phyloP scores from a whole-genome alignment of 1,284 basidiomycete genomes.

The Pterulicium gracile region DNA sequence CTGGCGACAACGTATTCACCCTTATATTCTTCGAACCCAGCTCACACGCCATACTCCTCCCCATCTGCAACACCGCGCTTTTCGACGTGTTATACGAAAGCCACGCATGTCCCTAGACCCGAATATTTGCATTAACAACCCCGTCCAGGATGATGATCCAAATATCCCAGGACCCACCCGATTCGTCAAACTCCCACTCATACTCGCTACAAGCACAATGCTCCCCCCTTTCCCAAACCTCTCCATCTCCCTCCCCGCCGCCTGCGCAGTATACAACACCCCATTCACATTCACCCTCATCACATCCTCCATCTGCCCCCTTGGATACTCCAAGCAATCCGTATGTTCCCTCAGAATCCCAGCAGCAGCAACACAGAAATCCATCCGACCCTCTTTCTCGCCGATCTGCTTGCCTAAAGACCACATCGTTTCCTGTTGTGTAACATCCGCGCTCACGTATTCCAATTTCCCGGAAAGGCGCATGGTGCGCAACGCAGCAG shows the following conservation, averaged over 20 bases:
- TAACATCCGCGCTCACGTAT: slow-evolving; percentile 58
- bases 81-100: slow-evolving; percentile 77
- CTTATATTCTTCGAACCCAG: slow-evolving; percentile 61
- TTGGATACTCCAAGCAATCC: slow-evolving; percentile 63
- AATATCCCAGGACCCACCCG: slow-evolving; percentile 32
- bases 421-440: slow-evolving; percentile 50
- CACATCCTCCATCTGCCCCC: slow-evolving; percentile 62
- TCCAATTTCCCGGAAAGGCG: slow-evolving; percentile 48
- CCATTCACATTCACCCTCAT: slow-evolving; percentile 70
- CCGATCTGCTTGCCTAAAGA: slow-evolving; percentile 46
- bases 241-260: slow-evolving; percentile 67
- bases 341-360: slow-evolving; percentile 57
- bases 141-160: not conserved
- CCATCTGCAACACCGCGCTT: slow-evolving; percentile 75
- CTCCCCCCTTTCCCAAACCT: slow-evolving; percentile 65
- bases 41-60: slow-evolving; percentile 77
- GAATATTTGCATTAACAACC: slow-evolving; percentile 9
- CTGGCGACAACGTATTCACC: slow-evolving; percentile 69
- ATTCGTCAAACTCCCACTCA: slow-evolving; percentile 82
- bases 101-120: slow-evolving; percentile 67
- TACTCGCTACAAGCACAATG: slow-evolving; percentile 77
- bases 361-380: slow-evolving; percentile 69
- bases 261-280: slow-evolving; percentile 70
- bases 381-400: slow-evolving; percentile 52
- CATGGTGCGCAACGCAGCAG: slow-evolving; percentile 55